These are phyloP conservation scores for Zizania latifolia DNA, from an alignment of 176 grass and related monocot genomes.

Conservation along the genomic window DNA sequence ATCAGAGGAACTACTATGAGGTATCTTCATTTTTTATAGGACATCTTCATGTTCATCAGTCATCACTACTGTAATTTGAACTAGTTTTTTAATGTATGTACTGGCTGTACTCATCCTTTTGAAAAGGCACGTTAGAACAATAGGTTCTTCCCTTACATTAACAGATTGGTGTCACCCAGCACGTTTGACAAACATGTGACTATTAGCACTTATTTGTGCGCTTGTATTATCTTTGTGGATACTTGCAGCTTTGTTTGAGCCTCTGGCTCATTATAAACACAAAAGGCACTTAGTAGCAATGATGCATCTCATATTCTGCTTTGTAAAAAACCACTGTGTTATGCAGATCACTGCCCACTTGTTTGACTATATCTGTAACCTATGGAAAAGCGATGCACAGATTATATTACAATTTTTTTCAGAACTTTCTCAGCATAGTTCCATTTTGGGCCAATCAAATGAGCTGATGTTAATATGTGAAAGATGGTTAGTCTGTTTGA, in stretches of 20 bases:
- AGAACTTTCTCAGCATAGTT: conserved; percentile 35
- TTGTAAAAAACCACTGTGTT: background rate
- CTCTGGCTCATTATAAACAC: background rate
- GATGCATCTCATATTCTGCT: background rate
- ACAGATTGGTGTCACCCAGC: background rate
- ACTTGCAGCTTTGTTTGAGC: background rate
- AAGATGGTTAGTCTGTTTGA: conserved; percentile 55
- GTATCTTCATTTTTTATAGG: too few relatives aligned
- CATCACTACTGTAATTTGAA: too few relatives aligned
- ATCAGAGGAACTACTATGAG: too few relatives aligned
- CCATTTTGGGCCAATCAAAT: conserved; percentile 26
- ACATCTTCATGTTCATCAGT: too few relatives aligned
- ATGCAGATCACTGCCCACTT: conserved; percentile 44
- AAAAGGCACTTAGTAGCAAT: background rate
- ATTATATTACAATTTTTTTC: conserved; percentile 52
- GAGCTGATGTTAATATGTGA: conserved; percentile 51
- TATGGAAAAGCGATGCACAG: conserved; percentile 53
- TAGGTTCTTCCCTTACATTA: too few relatives aligned
- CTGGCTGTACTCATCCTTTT: too few relatives aligned
- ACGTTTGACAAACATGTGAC: background rate
- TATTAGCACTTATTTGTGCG: background rate
- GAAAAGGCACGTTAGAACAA: too few relatives aligned
- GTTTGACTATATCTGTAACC: conserved; percentile 55
- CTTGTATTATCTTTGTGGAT: background rate
- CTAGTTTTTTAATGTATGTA: too few relatives aligned